Conservation (phyloP, 208 protist species). For the Naegleria fowleri region DNA sequence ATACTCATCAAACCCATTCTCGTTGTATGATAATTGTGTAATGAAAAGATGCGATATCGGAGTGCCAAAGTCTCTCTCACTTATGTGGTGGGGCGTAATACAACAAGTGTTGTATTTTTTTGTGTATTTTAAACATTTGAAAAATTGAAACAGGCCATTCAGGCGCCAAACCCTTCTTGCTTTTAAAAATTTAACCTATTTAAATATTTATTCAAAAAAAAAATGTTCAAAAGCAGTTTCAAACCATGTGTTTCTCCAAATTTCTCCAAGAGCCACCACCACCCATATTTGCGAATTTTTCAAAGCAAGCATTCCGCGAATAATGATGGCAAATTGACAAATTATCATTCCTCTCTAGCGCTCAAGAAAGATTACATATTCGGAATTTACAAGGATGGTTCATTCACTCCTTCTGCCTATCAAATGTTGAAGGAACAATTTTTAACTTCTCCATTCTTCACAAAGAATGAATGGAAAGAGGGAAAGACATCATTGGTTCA, state of each 20-base stretch:
- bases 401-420: background rate
- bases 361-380: background rate
- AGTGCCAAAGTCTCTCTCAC: no score
- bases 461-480: background rate
- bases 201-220: no score
- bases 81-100: background rate
- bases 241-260: no score
- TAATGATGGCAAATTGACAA: background rate
- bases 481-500: background rate
- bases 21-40: slow-evolving; percentile 12
- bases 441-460: background rate
- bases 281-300: no score
- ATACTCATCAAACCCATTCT: slow-evolving; percentile 96
- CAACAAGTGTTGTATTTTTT: background rate
- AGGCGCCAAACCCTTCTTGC: no score
- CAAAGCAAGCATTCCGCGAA: no score
- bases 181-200: no score
- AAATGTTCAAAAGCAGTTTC: no score
- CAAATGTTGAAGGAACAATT: background rate
- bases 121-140: background rate
- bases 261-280: no score
- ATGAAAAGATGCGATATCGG: background rate
- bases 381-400: background rate
- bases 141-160: background rate
- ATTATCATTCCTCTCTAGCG: background rate